A percentile compares a stretch with the other conserved stretches of the same genome.
Conservation (phyloP, 805 yeast genomes). For the Metschnikowia hibisci region DNA sequence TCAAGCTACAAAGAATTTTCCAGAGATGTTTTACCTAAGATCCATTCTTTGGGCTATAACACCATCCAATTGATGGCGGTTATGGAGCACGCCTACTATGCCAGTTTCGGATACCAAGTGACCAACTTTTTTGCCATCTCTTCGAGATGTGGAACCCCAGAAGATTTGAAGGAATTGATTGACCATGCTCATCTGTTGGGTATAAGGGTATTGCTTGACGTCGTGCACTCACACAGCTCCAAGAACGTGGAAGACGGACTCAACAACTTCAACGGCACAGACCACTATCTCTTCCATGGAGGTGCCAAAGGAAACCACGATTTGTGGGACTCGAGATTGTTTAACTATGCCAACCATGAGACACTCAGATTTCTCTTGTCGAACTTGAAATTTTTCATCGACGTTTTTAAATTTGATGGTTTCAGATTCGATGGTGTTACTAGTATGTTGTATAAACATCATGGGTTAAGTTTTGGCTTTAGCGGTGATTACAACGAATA, state of each 20-base stretch:
- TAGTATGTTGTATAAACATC: constrained; percentile 86
- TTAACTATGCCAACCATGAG: constrained; percentile 89
- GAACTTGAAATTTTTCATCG: constrained; percentile 78
- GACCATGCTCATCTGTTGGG: constrained; percentile 92
- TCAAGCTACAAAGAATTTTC: constrained; percentile 88
- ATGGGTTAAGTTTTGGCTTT: constrained; percentile 87
- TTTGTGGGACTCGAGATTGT: constrained; percentile 94
- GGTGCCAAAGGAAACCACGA: constrained; percentile 88
- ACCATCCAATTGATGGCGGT: constrained; percentile 95
- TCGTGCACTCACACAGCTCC: constrained; percentile 95
- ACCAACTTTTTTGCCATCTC: constrained; percentile 88
- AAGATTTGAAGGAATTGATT: constrained; percentile 82
- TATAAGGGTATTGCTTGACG: constrained; percentile 79
- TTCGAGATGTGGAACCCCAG: constrained; percentile 93
- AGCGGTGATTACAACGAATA: constrained; percentile 93
- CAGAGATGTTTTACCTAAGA: constrained; percentile 72
- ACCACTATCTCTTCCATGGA: constrained; percentile 88
- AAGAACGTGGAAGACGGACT: constrained; percentile 92
- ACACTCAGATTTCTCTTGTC: constrained; percentile 82
- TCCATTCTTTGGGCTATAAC: constrained; percentile 82
- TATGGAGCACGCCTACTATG: constrained; percentile 98
- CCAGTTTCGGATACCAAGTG: constrained; percentile 96
- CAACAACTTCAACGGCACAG: constrained; percentile 92
- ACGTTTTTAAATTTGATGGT: constrained; percentile 86
- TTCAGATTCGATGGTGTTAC: constrained; percentile 97